Percentiles rank a stretch among this genome's conserved stretches.
phyloP scores from a whole-genome alignment of 2,329 filamentous ascomycete genomes.

The Orbilia blumenaviensis region DNA sequence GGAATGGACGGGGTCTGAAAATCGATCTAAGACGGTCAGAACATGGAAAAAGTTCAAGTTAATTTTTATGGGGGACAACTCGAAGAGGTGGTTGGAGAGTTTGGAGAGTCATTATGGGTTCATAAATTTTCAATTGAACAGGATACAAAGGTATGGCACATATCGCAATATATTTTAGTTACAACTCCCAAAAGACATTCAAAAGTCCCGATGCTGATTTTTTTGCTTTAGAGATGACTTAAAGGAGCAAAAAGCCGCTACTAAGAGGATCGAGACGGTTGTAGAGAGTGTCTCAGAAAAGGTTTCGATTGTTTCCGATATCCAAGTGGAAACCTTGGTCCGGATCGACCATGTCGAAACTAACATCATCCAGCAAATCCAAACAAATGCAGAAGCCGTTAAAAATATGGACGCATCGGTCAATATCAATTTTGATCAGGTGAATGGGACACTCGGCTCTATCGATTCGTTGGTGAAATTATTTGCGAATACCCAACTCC shows the following conservation, averaged over 20 bases:
- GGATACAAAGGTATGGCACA: slow-evolving; percentile 12
- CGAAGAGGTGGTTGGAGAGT: not conserved
- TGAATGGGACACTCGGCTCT: not conserved
- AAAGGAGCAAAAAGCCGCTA: not conserved
- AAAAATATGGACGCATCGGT: not conserved
- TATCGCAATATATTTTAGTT: not conserved
- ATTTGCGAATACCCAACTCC: not conserved
- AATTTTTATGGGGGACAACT: slow-evolving; percentile 14
- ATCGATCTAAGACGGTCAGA: not conserved
- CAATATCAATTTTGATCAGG: not conserved
- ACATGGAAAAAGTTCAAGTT: slow-evolving; percentile 41
- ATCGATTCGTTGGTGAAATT: not conserved
- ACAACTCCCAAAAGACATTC: no score
- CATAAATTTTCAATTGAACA: slow-evolving; percentile 3
- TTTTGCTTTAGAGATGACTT: not conserved
- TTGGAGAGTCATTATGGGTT: not conserved
- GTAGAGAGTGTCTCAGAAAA: not conserved
- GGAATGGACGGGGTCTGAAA: not conserved
- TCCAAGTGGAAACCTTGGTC: slow-evolving; percentile 7
- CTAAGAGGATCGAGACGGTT: not conserved
- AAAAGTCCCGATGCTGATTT: no score
- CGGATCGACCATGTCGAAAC: not conserved
- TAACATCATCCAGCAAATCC: not conserved
- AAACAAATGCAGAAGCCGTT: not conserved
- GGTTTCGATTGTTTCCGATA: not conserved